These are phyloP conservation scores for Trypanosoma lewisi DNA, from an alignment of 208 protist species.

Conservation along the genomic window DNA sequence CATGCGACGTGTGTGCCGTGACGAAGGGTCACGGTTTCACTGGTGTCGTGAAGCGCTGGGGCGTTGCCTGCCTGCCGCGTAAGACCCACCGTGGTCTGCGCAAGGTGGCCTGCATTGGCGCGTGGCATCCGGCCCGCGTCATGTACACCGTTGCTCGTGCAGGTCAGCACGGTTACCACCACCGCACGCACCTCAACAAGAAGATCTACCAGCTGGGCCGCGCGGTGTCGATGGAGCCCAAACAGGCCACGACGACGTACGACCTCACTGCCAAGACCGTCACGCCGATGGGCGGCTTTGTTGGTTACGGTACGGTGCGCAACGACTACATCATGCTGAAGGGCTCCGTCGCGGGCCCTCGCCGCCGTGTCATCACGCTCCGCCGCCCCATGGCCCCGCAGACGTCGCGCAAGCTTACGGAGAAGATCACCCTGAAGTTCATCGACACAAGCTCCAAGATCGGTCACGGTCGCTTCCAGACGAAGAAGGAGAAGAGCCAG, in stretches of 20 bases:
- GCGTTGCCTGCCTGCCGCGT: constrained; percentile 95
- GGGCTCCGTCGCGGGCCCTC: constrained; percentile 92
- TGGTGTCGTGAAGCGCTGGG: constrained; percentile 98
- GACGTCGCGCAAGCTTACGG: constrained; percentile 82
- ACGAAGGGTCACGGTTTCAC: constrained; percentile 98
- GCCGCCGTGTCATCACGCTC: constrained; percentile 98
- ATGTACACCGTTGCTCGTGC: constrained; percentile 97
- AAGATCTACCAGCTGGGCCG: constrained; percentile 99
- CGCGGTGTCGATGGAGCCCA: constrained; percentile 64
- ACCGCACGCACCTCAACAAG: constrained; percentile 99
- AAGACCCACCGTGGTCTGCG: constrained; percentile 99
- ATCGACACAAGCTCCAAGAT: constrained; percentile 99
- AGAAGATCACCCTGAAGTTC: constrained; percentile 97
- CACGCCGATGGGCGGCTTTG: constrained; percentile 99
- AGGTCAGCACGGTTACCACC: constrained; percentile 99
- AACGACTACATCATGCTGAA: constrained; percentile 99
- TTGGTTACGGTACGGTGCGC: constrained; percentile 97
- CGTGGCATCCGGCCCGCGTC: constrained; percentile 98
- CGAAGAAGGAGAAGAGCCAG: constrained; percentile 96
- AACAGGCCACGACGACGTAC: constrained; percentile 94
- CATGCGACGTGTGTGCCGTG: constrained; percentile 97
- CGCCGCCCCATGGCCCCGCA: constrained; percentile 94
- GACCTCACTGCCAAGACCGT: constrained; percentile 99
- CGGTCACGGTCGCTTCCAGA: constrained; percentile 99
- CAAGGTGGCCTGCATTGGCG: constrained; percentile 99